Conservation (phyloP, 179 eudicot species). For the Monotropa hypopitys region DNA sequence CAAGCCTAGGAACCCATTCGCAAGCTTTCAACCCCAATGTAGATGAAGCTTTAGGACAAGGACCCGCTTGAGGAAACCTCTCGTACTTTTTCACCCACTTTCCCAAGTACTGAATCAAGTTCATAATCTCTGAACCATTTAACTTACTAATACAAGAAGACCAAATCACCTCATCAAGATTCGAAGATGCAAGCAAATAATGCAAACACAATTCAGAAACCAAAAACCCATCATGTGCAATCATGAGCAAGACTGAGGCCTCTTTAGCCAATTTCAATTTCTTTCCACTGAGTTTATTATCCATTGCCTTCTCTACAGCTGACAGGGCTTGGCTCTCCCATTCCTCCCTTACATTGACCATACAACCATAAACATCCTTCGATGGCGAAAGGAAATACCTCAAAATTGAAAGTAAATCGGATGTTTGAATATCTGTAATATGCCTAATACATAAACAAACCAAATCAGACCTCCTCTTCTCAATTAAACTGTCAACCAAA, state of each 20-base stretch:
- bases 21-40: slow-evolving; percentile 37
- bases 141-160: slow-evolving; percentile 54
- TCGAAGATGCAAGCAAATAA: slow-evolving; percentile 37
- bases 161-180: slow-evolving; percentile 63
- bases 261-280: slow-evolving; percentile 40
- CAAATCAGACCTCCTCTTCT: slow-evolving; percentile 41
- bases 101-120: slow-evolving; percentile 55
- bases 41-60: slow-evolving; percentile 34
- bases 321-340: slow-evolving; percentile 59
- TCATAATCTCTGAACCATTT: slow-evolving; percentile 42
- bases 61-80: slow-evolving; percentile 54
- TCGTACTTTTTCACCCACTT: slow-evolving; percentile 83
- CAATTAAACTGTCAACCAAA: slow-evolving; percentile 36
- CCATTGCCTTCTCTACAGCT: slow-evolving; percentile 35
- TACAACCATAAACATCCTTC: slow-evolving; percentile 24
- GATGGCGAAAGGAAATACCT: slow-evolving; percentile 47
- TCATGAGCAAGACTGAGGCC: slow-evolving; percentile 56
- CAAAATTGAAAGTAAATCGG: slow-evolving; percentile 42
- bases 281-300: slow-evolving; percentile 19
- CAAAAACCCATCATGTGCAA: slow-evolving; percentile 60
- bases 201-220: slow-evolving; percentile 60
- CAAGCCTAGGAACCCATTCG: slow-evolving; percentile 58
- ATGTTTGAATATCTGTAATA: slow-evolving; percentile 29
- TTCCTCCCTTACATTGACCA: slow-evolving; percentile 44
- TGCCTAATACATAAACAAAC: slow-evolving; percentile 52